phyloP scores from a whole-genome alignment of 176 grass and related monocot genomes.

The Bonia amplexicaulis region DNA sequence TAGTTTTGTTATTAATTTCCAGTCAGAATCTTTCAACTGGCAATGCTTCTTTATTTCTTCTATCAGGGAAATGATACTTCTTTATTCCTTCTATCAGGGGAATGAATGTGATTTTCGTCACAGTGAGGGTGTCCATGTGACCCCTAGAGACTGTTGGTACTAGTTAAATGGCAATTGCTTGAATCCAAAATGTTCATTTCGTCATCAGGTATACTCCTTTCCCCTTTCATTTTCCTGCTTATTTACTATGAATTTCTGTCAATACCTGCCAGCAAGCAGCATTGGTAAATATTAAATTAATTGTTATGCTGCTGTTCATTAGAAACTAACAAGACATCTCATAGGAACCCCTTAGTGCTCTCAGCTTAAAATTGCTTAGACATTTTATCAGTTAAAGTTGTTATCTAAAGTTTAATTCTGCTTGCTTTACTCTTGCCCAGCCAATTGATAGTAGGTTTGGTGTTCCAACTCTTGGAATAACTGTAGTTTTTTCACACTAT shows the following conservation, averaged over 20 bases:
- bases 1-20: neutral
- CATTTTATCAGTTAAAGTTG: constrained; percentile 8
- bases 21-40: neutral
- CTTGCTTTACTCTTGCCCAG: constrained; percentile 46
- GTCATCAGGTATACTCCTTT: constrained; percentile 64
- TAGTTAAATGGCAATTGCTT: constrained; percentile 84
- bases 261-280: too few relatives aligned
- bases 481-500: too few relatives aligned
- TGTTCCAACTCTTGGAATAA: too few relatives aligned
- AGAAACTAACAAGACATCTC: neutral
- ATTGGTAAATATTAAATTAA: neutral
- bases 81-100: constrained; percentile 60
- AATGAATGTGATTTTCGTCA: constrained; percentile 92
- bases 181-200: constrained; percentile 87
- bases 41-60: neutral
- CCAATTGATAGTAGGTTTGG: too few relatives aligned
- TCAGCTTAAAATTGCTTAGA: neutral
- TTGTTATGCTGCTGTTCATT: neutral
- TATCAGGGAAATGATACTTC: too few relatives aligned
- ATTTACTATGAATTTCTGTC: neutral
- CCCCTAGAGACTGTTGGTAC: constrained; percentile 92
- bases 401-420: constrained; percentile 23
- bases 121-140: constrained; percentile 77
- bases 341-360: neutral
- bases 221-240: neutral